These are phyloP conservation scores for Paramecium pentaurelia DNA, from an alignment of 73 alveolate genomes.

Conservation along the genomic window DNA sequence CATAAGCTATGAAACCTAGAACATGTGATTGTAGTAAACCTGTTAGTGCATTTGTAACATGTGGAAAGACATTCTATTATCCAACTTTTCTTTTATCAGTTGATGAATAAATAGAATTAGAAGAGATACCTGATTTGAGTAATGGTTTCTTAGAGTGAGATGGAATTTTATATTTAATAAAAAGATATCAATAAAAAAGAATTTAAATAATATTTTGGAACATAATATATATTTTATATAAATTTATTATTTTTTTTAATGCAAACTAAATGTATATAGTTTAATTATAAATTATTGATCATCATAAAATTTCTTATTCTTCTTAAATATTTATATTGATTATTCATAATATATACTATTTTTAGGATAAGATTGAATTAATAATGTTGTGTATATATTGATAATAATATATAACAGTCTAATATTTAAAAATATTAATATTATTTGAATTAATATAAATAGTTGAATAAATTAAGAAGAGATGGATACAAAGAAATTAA, in stretches of 20 bases:
- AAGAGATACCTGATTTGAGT: not conserved
- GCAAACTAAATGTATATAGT: no score
- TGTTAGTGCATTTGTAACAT: constrained; percentile 7
- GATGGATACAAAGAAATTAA: constrained; percentile 50
- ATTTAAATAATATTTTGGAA: no score
- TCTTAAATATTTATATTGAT: not conserved
- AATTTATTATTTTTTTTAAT: no score
- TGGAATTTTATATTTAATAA: not conserved
- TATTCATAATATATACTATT: no score
- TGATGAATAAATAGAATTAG: not conserved
- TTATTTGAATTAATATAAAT: not conserved
- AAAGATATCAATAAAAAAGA: no score
- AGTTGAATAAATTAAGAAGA: not conserved
- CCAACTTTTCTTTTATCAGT: not conserved
- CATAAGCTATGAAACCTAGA: not conserved
- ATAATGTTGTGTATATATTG: not conserved
- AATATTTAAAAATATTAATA: not conserved
- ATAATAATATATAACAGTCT: not conserved
- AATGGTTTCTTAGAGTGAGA: not conserved
- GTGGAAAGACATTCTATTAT: constrained; percentile 18
- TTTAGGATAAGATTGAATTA: not conserved
- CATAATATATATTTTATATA: no score
- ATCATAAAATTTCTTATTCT: not conserved
- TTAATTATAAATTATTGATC: no score
- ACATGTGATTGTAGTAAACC: constrained; percentile 8